Evolutionary conservation across 257 asterid genomes (phyloP).

Genomic region (Nicotiana benthamiana): DNA sequence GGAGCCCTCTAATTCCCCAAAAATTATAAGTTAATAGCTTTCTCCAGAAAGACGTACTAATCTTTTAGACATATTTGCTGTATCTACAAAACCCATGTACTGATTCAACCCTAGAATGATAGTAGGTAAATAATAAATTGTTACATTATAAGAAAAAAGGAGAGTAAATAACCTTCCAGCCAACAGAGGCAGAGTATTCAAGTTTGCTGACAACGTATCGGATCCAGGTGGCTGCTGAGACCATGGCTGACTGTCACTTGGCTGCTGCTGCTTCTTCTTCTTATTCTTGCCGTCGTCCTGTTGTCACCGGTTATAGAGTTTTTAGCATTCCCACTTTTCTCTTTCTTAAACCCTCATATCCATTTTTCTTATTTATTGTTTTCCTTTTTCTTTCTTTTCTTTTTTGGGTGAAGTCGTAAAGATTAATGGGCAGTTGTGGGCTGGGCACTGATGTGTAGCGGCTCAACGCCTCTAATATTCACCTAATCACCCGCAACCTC

Average conservation of each 20-base stretch:
- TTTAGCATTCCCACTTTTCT: not conserved
- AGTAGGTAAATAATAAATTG: not conserved
- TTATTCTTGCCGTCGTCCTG: not conserved
- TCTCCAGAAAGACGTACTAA: not conserved
- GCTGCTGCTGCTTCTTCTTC: not conserved
- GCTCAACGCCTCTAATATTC: not conserved
- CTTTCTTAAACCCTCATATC: constrained; percentile 20
- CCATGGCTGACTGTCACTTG: constrained; percentile 31
- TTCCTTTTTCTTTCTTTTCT: not conserved
- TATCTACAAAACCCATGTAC: not conserved
- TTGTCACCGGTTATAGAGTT: not conserved
- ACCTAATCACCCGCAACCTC: not conserved
- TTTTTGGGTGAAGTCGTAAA: not conserved
- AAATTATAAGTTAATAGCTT: not conserved
- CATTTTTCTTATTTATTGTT: not conserved
- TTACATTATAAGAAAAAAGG: not conserved
- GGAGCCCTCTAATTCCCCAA: not conserved
- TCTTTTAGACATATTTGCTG: not conserved
- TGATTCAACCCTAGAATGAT: not conserved
- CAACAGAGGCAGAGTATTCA: constrained; percentile 44
- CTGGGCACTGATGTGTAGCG: not conserved
- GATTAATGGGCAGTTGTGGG: too few species aligned
- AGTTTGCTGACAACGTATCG: constrained; percentile 48
- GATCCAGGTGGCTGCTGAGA: constrained; percentile 47
- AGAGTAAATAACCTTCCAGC: constrained; percentile 35